A percentile compares a stretch with the other conserved stretches of the same genome.
Conservation (phyloP, 2,329 filamentous ascomycete species). For the Metarhizium robertsii region DNA sequence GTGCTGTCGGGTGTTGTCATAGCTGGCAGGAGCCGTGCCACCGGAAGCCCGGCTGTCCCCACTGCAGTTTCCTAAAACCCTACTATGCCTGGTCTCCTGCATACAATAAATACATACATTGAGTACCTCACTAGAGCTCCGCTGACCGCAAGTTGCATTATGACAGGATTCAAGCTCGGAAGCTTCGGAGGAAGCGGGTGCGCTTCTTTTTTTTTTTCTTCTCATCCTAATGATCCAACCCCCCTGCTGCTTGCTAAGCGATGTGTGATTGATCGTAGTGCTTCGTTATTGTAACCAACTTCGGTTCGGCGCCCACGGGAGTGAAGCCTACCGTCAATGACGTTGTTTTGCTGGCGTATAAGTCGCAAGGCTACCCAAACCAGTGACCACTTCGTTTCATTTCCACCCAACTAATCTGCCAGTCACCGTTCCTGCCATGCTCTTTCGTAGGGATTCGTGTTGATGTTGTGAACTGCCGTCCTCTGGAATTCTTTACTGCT, state of each 20-base stretch:
- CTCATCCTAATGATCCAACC: no score
- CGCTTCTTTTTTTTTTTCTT: no score
- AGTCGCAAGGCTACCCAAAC: background rate
- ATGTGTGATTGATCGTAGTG: background rate
- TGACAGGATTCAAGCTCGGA: background rate
- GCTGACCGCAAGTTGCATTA: background rate
- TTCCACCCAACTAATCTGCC: background rate
- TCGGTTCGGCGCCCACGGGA: background rate
- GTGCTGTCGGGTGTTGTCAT: no score
- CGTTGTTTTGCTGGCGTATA: background rate
- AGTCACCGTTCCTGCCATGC: background rate
- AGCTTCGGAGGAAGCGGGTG: background rate
- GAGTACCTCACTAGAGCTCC: background rate
- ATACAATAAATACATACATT: background rate
- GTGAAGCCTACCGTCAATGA: background rate
- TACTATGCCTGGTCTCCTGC: no score
- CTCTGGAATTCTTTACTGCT: background rate
- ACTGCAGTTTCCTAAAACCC: background rate
- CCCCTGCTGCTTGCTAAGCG: background rate
- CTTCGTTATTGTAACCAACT: background rate
- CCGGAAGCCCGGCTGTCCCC: no score
- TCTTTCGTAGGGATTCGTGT: background rate
- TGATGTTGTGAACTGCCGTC: background rate
- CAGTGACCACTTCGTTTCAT: background rate
- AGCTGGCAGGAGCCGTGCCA: no score